Base-by-base conservation (phyloP, 257 asterid genomes). In the Salvia rosmarinus region DNA sequence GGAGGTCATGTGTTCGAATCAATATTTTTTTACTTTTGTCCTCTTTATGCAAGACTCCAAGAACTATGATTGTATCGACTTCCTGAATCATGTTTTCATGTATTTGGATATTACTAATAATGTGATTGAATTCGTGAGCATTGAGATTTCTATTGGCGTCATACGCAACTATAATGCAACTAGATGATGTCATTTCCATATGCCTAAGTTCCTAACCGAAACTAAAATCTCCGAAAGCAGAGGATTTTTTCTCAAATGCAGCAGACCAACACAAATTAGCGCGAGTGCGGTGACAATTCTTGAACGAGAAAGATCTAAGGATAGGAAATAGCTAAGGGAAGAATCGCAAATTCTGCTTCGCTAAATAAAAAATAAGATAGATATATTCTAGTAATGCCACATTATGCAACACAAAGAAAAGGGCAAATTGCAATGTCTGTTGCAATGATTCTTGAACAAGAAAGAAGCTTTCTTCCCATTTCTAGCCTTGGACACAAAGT, bases 171-270 rank as follows among this genome's bases (percentile, higher is more conserved):
- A n/a, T n/a, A n/a, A n/a, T n/a, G n/a, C n/a, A n/a, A 75, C 75
- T 43, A 0, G 77, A 40, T 57, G 78, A 59, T 40, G 83, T 78
- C 87, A 82, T 82, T 21, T 16, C 35, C 32, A 82, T 81, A 58
- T 12, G 17, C 28, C 25, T 3, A 25, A 66, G n/a, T n/a, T n/a
- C n/a, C n/a, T n/a, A n/a, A n/a, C 6, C 8, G 30, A 20, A 23
- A 37, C 55, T 35, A 13, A 61, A 54, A 11, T 35, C 52, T 9
- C 62, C 39, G 47, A 13, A 21, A 39, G 25, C 59, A 37, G 62
- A 8, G 2, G 56, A 40, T 19, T 35, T 4, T 35, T n/a, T 44
- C 12, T 67, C 12, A 44, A 64, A 39, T 4, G 57, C 56, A 25
- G 17, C 11, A 21, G 17, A 14, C 16, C 42, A 49, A 6, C n/a